These are phyloP conservation scores for Inosperma sp. DNA, from an alignment of 768 basidiomycete species.

Conservation along the genomic window DNA sequence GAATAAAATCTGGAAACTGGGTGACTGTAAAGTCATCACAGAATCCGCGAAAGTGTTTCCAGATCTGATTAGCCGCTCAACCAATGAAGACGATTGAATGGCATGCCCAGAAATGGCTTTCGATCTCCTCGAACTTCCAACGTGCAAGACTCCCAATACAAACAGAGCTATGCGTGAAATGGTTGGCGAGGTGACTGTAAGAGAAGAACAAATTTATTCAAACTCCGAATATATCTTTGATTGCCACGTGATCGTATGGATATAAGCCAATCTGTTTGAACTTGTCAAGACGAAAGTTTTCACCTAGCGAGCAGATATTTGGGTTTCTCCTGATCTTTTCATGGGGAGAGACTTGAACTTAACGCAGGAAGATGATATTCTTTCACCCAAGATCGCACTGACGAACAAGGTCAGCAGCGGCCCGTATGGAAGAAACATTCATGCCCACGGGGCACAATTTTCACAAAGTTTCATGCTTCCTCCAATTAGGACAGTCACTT, in stretches of 20 bases:
- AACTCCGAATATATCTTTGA: constrained; percentile 21
- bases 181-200: constrained; percentile 33
- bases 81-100: constrained; percentile 45
- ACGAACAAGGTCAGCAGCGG: constrained; percentile 44
- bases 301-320: constrained; percentile 74
- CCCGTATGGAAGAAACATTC: constrained; percentile 60
- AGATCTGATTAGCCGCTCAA: constrained; percentile 68
- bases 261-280: constrained; percentile 5
- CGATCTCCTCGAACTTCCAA: constrained; percentile 41
- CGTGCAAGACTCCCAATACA: constrained; percentile 17
- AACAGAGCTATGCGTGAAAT: not conserved
- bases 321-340: constrained; percentile 40
- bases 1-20: no score
- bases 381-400: constrained; percentile 69
- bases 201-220: constrained; percentile 20
- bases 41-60: constrained; percentile 45
- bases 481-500: no score
- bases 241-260: constrained; percentile 25
- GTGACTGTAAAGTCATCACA: no score
- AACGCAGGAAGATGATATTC: constrained; percentile 52
- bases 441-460: not conserved
- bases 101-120: constrained; percentile 65
- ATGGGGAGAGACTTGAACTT: constrained; percentile 53
- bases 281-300: constrained; percentile 52
- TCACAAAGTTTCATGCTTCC: no score